Percentiles rank a stretch among this genome's conserved stretches.
These are phyloP conservation scores for Rhododendron kiyosumense DNA, from an alignment of 148 eudicot species.

Conservation along the genomic window DNA sequence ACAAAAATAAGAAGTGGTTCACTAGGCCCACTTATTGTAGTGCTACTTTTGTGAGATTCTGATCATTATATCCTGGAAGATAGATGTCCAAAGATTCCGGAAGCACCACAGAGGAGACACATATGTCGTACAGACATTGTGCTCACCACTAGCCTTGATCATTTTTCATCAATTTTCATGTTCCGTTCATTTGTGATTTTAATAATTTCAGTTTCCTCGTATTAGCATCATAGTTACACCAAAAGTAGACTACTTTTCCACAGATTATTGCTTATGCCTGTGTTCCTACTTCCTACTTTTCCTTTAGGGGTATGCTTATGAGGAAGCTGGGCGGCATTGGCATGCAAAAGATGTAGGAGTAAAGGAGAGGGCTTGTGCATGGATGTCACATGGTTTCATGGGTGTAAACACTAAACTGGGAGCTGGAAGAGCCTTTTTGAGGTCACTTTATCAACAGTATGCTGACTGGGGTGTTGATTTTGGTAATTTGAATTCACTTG, in stretches of 20 bases:
- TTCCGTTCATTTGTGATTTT: background rate
- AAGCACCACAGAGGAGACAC: background rate
- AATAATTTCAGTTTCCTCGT: background rate
- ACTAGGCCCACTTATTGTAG: background rate
- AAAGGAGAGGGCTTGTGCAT: slow-evolving; percentile 65
- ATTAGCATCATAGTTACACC: background rate
- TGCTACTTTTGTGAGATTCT: background rate
- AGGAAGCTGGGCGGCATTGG: slow-evolving; percentile 66
- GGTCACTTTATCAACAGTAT: slow-evolving; percentile 89
- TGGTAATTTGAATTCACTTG: slow-evolving; percentile 36
- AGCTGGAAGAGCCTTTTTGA: slow-evolving; percentile 91
- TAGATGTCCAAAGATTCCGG: background rate
- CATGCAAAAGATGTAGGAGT: slow-evolving; percentile 73
- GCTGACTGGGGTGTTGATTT: slow-evolving; percentile 97
- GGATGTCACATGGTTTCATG: slow-evolving; percentile 98
- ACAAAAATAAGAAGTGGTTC: background rate
- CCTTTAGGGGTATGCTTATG: slow-evolving; percentile 62
- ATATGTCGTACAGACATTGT: background rate
- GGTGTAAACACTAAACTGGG: slow-evolving; percentile 66
- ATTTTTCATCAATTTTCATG: background rate
- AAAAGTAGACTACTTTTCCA: background rate
- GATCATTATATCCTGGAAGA: background rate
- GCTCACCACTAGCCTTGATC: background rate
- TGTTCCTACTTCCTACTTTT: background rate
- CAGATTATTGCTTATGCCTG: background rate